Base-by-base conservation (phyloP, 2,329 filamentous ascomycete genomes). In the Colletotrichum coccodes region DNA sequence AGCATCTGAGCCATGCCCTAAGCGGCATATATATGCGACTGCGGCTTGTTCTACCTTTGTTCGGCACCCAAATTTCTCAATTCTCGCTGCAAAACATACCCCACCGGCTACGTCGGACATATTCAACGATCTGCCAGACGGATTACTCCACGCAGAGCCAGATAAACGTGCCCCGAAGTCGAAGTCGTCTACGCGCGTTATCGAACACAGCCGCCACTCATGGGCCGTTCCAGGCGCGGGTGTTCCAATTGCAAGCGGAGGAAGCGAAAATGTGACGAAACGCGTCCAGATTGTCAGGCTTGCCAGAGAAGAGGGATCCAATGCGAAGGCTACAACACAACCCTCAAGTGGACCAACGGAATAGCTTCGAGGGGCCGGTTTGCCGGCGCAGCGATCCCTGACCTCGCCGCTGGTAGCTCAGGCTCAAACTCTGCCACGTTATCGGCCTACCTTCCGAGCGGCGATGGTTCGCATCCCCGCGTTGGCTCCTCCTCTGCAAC, bases 201-300 rank as follows among this genome's bases (percentile, higher is more conserved):
- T 34, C 3, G 7, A 18, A n/a, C 18, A 12, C 11, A 46, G 11
- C 30, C 23, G 38, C 46, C 26, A 60, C 38, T 6, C 26, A 71
- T 71, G 69, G 66, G 46, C 36, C 66, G 69, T 21, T 70, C 69
- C n/a, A 60, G 69, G 58, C 59, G 66, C 53, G 69, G 66, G n/a
- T 71, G 69, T 52, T 60, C 57, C 52, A 70, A 71, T 28, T 71
- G 69, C 61, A 71, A 70, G 53, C 66, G 69, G 14, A 57, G 69
- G 28, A 71, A 71, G 62, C 57, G 69, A 16, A 72, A 72, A 56
- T 72, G 70, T 21, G 71, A 72, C 57, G 71, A 72, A 44, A 54
- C 54, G 42, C 70, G 68, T 16, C 70, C 71, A 16, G 65, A 58
- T 26, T 72, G 71, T 50, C 62, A 46, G 28, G 66, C 60, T 28